Evolutionary conservation across 768 basidiomycete genomes (phyloP).

Genomic region (Termitomyces sp.): DNA sequence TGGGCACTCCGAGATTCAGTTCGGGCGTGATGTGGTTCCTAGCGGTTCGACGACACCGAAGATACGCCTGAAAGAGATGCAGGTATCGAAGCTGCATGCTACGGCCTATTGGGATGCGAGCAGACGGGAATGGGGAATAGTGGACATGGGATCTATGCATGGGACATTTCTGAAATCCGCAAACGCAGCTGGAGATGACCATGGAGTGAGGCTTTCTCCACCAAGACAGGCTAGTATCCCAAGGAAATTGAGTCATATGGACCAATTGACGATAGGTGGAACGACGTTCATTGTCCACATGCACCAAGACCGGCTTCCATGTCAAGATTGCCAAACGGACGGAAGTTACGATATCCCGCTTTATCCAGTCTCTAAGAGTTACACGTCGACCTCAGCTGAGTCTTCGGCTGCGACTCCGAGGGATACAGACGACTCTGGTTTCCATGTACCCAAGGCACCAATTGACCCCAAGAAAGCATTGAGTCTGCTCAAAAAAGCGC

Average conservation of each 20-base stretch:
- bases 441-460: slow-evolving; percentile 17
- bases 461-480: slow-evolving; percentile 63
- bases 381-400: slow-evolving; percentile 20
- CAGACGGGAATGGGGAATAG: slow-evolving; percentile 60
- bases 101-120: slow-evolving; percentile 65
- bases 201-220: slow-evolving; percentile 53
- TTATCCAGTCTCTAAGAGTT: slow-evolving; percentile 29
- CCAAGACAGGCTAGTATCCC: slow-evolving; percentile 67
- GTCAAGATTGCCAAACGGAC: slow-evolving; percentile 52
- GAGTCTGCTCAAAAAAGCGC: slow-evolving; percentile 53
- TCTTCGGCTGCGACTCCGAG: slow-evolving; percentile 19
- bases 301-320: slow-evolving; percentile 57
- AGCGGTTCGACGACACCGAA: slow-evolving; percentile 49
- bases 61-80: slow-evolving; percentile 78
- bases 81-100: slow-evolving; percentile 77
- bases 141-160: slow-evolving; percentile 84
- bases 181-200: slow-evolving; percentile 16
- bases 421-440: slow-evolving; percentile 19
- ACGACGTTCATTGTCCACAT: slow-evolving; percentile 70
- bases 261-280: slow-evolving; percentile 60
- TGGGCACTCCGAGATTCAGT: slow-evolving; percentile 56
- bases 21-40: slow-evolving; percentile 64
- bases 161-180: slow-evolving; percentile 61
- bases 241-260: slow-evolving; percentile 54
- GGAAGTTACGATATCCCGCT: slow-evolving; percentile 55